Conservation (phyloP, 1,284 basidiomycete species). For the Fistulina hepatica region DNA sequence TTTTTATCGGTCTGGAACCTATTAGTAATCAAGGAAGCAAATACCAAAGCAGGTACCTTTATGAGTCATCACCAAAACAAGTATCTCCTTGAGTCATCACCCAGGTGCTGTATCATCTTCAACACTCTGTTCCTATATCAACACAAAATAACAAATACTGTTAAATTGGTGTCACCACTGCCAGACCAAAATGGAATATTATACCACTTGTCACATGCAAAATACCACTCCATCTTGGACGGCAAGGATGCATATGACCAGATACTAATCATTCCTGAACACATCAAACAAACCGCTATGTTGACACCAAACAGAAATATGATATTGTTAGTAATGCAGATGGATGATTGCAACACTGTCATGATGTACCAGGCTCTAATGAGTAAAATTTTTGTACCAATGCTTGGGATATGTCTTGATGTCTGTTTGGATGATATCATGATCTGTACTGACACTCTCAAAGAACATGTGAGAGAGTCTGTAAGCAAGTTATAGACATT, state of each 20-base stretch:
- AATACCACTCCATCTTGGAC: conserved; percentile 9
- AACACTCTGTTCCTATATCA: conserved; percentile 10
- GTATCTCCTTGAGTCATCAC: too few relatives aligned
- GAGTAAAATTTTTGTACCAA: conserved; percentile 7
- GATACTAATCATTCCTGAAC: conserved; percentile 5
- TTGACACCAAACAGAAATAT: conserved; percentile 17
- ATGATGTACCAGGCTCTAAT: conserved; percentile 15
- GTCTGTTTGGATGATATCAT: conserved; percentile 11
- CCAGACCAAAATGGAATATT: conserved; percentile 15
- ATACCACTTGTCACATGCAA: conserved; percentile 5
- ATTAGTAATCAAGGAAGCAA: too few relatives aligned
- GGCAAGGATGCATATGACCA: conserved; percentile 11
- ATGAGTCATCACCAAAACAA: too few relatives aligned
- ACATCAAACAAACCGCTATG: too few relatives aligned
- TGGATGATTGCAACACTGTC: conserved; percentile 9
- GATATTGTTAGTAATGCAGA: conserved; percentile 14
- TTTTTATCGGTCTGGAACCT: too few relatives aligned
- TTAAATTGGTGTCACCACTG: conserved; percentile 19
- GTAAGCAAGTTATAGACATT: conserved; percentile 16
- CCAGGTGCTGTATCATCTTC: too few relatives aligned
- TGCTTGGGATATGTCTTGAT: conserved; percentile 7
- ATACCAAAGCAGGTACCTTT: too few relatives aligned
- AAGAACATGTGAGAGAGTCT: conserved; percentile 18
- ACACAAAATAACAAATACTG: conserved; percentile 18
- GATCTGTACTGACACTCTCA: conserved; percentile 7